These are phyloP conservation scores for Ascochyta koolunga DNA, from an alignment of 2,329 filamentous ascomycete species.

Conservation along the genomic window DNA sequence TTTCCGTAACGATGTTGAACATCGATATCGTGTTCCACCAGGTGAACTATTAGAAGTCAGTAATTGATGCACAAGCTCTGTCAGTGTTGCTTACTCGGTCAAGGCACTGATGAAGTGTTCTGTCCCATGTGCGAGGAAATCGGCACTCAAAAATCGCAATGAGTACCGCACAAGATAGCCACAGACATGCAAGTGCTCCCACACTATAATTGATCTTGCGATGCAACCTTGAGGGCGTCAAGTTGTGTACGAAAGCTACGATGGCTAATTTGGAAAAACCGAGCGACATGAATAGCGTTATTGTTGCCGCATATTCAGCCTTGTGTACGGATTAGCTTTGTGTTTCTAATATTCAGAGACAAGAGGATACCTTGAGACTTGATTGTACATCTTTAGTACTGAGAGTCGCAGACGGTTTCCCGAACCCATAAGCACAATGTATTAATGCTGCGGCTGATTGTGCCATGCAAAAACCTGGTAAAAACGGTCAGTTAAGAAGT, in stretches of 20 bases:
- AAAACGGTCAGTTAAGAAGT: neutral
- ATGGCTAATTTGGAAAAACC: conserved; percentile 38
- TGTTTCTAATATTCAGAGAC: neutral
- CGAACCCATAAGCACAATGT: conserved; percentile 27
- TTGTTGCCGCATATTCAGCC: conserved; percentile 34
- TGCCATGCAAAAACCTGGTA: conserved; percentile 23
- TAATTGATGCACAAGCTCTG: neutral
- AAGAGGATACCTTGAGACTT: conserved; percentile 13
- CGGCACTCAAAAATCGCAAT: conserved; percentile 24
- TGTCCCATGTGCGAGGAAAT: conserved; percentile 28
- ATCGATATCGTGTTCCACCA: conserved; percentile 28
- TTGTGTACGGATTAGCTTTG: conserved; percentile 1
- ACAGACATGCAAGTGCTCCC: conserved; percentile 14
- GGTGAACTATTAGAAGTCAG: conserved; percentile 15
- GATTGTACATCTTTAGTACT: conserved; percentile 17
- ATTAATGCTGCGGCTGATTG: conserved; percentile 27
- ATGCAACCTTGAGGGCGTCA: conserved; percentile 27
- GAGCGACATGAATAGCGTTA: conserved; percentile 32
- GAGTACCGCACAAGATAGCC: conserved; percentile 22
- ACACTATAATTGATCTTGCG: conserved; percentile 22
- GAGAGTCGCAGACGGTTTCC: conserved; percentile 24
- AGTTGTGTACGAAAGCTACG: conserved; percentile 29
- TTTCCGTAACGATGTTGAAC: conserved; percentile 29
- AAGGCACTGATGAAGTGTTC: conserved; percentile 16
- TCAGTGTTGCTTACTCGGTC: conserved; percentile 20